Evolutionary conservation across 2,329 filamentous ascomycete genomes (phyloP).

Genomic region (Colletotrichum chrysophilum): DNA sequence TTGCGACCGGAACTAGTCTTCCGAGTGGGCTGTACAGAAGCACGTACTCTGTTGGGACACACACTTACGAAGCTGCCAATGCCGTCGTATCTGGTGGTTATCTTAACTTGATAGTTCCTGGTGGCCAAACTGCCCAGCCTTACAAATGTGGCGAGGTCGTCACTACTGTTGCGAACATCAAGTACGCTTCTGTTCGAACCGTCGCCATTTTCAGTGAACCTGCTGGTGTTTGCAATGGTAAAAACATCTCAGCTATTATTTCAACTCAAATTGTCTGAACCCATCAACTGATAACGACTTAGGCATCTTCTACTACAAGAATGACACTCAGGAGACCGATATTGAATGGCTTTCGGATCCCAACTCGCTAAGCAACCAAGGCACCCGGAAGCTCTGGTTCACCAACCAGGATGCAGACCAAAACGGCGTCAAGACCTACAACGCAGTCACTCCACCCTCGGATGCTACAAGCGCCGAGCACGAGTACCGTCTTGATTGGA

Average conservation of each 20-base stretch:
- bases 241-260: not conserved
- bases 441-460: constrained; percentile 20
- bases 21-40: constrained; percentile 28
- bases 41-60: constrained; percentile 22
- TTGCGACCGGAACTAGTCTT: constrained; percentile 23
- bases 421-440: constrained; percentile 23
- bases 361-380: constrained; percentile 29
- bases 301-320: constrained; percentile 36
- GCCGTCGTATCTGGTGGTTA: constrained; percentile 30
- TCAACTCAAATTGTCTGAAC: rapidly evolving
- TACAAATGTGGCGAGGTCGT: constrained; percentile 28
- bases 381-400: constrained; percentile 30
- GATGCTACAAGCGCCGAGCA: constrained; percentile 31
- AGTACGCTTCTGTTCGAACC: constrained; percentile 33
- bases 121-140: constrained; percentile 28
- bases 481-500: constrained; percentile 37
- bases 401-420: constrained; percentile 33
- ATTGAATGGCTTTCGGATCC: constrained; percentile 37
- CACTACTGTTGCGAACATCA: constrained; percentile 30
- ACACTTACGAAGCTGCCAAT: constrained; percentile 19
- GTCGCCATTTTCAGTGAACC: constrained; percentile 32
- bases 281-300: not conserved
- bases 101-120: constrained; percentile 31
- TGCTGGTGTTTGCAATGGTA: constrained; percentile 35
- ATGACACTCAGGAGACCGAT: constrained; percentile 32